Evolutionary conservation across 805 yeast species (phyloP).

Genomic region (Candida sonorensis): DNA sequence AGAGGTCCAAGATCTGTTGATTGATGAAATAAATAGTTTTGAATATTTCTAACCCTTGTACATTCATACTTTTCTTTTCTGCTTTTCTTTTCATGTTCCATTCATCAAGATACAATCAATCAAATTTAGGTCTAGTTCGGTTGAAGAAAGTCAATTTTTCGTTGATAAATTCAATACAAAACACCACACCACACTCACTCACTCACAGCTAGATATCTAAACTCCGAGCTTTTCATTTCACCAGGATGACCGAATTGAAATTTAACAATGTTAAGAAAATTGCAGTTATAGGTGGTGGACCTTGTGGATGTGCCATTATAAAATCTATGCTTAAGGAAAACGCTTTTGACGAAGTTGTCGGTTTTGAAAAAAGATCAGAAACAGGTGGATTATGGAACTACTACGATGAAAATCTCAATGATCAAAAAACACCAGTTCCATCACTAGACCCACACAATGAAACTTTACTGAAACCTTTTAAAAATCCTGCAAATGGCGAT

Average conservation of each 20-base stretch:
- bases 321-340: slow-evolving; percentile 53
- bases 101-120: no score
- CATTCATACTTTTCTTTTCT: no score
- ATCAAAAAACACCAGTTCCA: slow-evolving; percentile 19
- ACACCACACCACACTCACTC: no score
- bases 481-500: slow-evolving; percentile 1
- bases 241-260: slow-evolving; percentile 2
- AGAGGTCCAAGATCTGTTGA: no score
- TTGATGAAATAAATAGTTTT: no score
- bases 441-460: slow-evolving; percentile 21
- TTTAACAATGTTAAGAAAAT: slow-evolving; percentile 21
- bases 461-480: slow-evolving; percentile 7
- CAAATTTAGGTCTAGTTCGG: no score
- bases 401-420: slow-evolving; percentile 23
- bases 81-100: no score
- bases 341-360: slow-evolving; percentile 38
- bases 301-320: slow-evolving; percentile 61
- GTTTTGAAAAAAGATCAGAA: slow-evolving; percentile 52
- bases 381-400: slow-evolving; percentile 83
- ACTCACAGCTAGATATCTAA: no score
- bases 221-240: no score
- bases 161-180: no score
- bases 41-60: no score
- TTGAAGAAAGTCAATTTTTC: no score
- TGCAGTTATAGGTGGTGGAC: slow-evolving; percentile 76